Evolutionary conservation across 768 basidiomycete species (phyloP).

Genomic region (Coprinopsis strossmayeri): DNA sequence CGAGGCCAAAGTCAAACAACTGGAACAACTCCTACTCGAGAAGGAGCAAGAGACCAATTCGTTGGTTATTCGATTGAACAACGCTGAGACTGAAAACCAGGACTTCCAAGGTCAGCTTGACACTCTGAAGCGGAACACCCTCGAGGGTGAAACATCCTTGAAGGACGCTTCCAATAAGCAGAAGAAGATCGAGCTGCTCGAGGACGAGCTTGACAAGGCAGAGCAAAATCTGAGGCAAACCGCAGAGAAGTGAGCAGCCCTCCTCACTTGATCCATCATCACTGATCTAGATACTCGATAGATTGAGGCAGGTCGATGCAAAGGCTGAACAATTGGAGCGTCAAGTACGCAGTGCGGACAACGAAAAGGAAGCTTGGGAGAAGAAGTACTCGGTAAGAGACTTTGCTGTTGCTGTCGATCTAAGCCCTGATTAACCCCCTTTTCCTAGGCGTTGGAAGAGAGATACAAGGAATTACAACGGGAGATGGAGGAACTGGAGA

Average conservation of each 20-base stretch:
- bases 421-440: neutral
- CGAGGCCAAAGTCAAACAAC: conserved; percentile 76
- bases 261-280: conserved; percentile 9
- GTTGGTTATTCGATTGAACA: conserved; percentile 60
- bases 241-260: conserved; percentile 77
- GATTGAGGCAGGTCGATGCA: conserved; percentile 93
- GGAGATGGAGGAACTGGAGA: conserved; percentile 3
- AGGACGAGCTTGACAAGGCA: conserved; percentile 91
- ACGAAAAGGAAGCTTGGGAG: conserved; percentile 92
- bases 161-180: conserved; percentile 53
- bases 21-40: conserved; percentile 65
- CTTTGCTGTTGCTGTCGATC: neutral
- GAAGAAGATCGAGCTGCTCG: conserved; percentile 85
- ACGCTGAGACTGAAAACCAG: conserved; percentile 64
- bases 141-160: conserved; percentile 68
- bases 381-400: conserved; percentile 83
- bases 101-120: conserved; percentile 60
- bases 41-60: conserved; percentile 87
- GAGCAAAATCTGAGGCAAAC: conserved; percentile 98
- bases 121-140: conserved; percentile 56
- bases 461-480: neutral
- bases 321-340: conserved; percentile 99
- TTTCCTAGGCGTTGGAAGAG: neutral
- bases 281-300: conserved; percentile 21
- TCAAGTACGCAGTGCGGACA: conserved; percentile 77